A percentile compares a stretch with the other conserved stretches of the same genome.
Evolutionary conservation across 192 early-diverging fungal species (phyloP).

Genomic region (Linderina pennispora): DNA sequence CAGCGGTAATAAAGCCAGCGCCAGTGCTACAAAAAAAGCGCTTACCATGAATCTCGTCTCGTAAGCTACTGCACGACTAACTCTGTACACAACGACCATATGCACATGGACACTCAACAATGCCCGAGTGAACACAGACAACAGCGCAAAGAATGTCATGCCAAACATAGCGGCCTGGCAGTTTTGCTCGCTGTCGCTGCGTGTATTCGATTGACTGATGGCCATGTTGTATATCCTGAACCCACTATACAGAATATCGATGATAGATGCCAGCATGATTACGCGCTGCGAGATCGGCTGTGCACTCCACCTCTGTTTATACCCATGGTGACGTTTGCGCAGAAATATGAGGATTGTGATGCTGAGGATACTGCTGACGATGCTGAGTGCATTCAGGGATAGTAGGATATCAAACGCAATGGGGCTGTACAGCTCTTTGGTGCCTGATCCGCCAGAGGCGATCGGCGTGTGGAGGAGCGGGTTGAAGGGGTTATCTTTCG

Average conservation of each 20-base stretch:
- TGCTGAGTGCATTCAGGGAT: conserved; percentile 13
- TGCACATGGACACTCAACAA: conserved; percentile 24
- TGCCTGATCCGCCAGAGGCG: neutral
- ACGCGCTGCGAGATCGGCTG: conserved; percentile 19
- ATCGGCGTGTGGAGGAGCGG: conserved; percentile 2
- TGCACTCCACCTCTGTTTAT: conserved; percentile 3
- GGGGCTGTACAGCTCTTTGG: conserved; percentile 7
- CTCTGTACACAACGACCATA: conserved; percentile 9
- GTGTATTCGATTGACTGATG: conserved; percentile 14
- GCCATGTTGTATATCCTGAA: conserved; percentile 22
- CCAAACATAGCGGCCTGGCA: conserved; percentile 36
- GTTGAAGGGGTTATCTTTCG: conserved; percentile 16
- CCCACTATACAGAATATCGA: conserved; percentile 11
- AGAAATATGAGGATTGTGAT: conserved; percentile 5
- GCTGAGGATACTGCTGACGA: conserved; percentile 11
- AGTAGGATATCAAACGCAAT: conserved; percentile 6
- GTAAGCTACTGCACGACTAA: conserved; percentile 11
- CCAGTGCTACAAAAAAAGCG: conserved; percentile 10
- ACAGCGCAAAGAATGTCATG: conserved; percentile 19
- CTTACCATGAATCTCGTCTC: conserved; percentile 12
- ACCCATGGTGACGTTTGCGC: conserved; percentile 3
- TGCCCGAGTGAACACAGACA: conserved; percentile 23
- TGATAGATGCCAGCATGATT: conserved; percentile 14
- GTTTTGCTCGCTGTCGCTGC: conserved; percentile 23
- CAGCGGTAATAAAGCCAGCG: conserved; percentile 17